Percentiles rank a stretch among this genome's conserved stretches.
phyloP scores from a whole-genome alignment of 1,139 yeast species.

The Blastobotrys ciferrii region DNA sequence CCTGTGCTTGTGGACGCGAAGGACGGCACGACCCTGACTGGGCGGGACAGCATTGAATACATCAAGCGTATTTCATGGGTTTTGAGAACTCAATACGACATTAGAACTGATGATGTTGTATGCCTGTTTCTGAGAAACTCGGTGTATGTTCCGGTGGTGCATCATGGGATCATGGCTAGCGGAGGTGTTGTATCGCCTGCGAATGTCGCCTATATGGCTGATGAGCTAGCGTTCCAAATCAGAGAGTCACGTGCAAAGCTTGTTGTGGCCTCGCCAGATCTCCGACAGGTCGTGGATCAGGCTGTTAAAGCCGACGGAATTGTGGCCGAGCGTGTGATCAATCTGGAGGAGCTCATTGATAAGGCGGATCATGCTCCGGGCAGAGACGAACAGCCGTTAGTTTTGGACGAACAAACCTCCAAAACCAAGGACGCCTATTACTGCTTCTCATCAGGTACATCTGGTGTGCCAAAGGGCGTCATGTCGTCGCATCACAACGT shows the following conservation, averaged over 20 bases:
- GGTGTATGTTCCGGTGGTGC: constrained; percentile 33
- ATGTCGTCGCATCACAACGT: constrained; percentile 53
- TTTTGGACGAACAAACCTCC: constrained; percentile 20
- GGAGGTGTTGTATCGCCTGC: constrained; percentile 41
- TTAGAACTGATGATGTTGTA: constrained; percentile 36
- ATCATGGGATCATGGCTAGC: constrained; percentile 33
- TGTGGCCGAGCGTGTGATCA: constrained; percentile 19
- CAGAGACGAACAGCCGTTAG: constrained; percentile 14
- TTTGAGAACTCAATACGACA: constrained; percentile 26
- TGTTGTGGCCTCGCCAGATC: constrained; percentile 23
- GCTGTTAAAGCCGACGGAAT: constrained; percentile 13
- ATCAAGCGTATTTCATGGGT: constrained; percentile 27
- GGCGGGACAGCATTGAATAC: constrained; percentile 22
- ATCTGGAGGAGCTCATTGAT: constrained; percentile 22
- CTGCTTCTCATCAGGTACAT: constrained; percentile 72
- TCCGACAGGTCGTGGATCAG: constrained; percentile 6
- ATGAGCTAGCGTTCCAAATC: constrained; percentile 40
- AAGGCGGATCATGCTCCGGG: constrained; percentile 17
- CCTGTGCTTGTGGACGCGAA: constrained; percentile 30
- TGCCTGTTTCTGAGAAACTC: constrained; percentile 34
- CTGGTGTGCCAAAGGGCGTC: constrained; percentile 75
- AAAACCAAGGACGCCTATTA: constrained; percentile 35
- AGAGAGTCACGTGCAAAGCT: constrained; percentile 31
- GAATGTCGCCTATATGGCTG: constrained; percentile 35
- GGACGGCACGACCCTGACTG: constrained; percentile 27